Evolutionary conservation across 1,139 yeast genomes (phyloP), one percentile per base, ranked within the genome.

Genomic region (Yamadazyma friedrichii): DNA sequence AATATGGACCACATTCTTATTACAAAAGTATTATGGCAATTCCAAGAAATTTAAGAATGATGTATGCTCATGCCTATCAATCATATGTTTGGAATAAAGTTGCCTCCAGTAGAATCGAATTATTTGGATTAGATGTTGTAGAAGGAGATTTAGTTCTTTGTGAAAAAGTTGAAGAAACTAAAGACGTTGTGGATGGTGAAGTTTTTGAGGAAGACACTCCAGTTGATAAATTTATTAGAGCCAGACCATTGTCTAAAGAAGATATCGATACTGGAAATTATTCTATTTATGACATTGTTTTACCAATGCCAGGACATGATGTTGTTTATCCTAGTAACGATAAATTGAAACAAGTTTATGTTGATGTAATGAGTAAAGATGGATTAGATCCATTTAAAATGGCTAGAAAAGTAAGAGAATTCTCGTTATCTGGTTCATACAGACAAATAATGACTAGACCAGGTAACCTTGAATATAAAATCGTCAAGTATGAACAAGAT

Each of bases 61-160:
- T 94, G 95, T 94, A 94, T 58, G 96, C 85, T 2, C 99, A 94
- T 64, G 96, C 98, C 2, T 94, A 94, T 59, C 98, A 94, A 64
- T 88, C 97, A 47, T 93, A 84, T 55, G 78, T 94, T 33, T 94
- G 98, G 99, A 94, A 94, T 57, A 60, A 74, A 43, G 95, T 84
- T 16, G 94, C 91, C 0, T 84, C 95, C 42, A 80, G 78, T 52
- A 76, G 98, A 58, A 70, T 89, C 40, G 80, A 78, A 52, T 59
- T 82, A 43, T 84, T 75, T 62, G 98, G 98, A 1, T 56, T 79
- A 47, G 62, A 74, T 26, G 79, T 86, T 22, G 83, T 85, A 41
- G 84, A 70, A 34, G 99, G 98, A 17, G 99, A 94, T 59, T 71
- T 94, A 51, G 88, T 91, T 2, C 78, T 74, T 26, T 70, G 66